Conservation (phyloP, 495 filamentous ascomycete genomes). For the Aspergillus sclerotioniger region DNA sequence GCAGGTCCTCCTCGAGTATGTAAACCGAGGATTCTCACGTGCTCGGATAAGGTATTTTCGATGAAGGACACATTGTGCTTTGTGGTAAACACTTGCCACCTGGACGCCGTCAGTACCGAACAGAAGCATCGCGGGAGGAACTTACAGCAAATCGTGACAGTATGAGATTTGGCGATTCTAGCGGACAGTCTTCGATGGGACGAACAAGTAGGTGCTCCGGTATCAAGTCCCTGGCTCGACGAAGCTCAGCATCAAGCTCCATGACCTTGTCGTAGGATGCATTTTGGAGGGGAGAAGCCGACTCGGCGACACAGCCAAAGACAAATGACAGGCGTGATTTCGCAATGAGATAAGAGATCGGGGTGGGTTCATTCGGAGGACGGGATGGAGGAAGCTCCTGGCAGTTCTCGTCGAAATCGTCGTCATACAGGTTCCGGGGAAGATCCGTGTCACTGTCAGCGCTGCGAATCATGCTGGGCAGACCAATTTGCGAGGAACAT, state of each 20-base stretch:
- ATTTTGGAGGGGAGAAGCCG: conserved; percentile 41
- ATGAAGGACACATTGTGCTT: conserved; percentile 84
- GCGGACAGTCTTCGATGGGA: conserved; percentile 70
- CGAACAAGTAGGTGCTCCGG: conserved; percentile 77
- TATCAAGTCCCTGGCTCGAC: conserved; percentile 65
- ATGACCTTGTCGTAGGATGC: conserved; percentile 80
- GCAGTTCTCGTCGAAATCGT: conserved; percentile 81
- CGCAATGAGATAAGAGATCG: conserved; percentile 82
- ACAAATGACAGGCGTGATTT: conserved; percentile 66
- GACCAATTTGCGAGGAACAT: conserved; percentile 86
- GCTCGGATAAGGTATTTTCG: conserved; percentile 78
- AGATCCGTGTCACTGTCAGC: conserved; percentile 82
- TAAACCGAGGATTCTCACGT: conserved; percentile 75
- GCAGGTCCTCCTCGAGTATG: conserved; percentile 79
- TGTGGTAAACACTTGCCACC: conserved; percentile 87
- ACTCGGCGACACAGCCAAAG: conserved; percentile 61
- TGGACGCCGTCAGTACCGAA: conserved; percentile 20
- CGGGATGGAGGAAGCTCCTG: conserved; percentile 73
- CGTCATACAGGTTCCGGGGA: conserved; percentile 89
- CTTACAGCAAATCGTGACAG: conserved; percentile 73
- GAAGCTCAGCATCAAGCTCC: conserved; percentile 73
- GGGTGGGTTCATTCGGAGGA: conserved; percentile 74
- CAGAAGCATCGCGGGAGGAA: neutral
- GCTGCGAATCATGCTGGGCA: conserved; percentile 84
- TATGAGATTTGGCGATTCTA: conserved; percentile 75